Evolutionary conservation across 495 filamentous ascomycete genomes (phyloP), one percentile per base, ranked within the genome.

Genomic region (Lasiosphaeria hispida): DNA sequence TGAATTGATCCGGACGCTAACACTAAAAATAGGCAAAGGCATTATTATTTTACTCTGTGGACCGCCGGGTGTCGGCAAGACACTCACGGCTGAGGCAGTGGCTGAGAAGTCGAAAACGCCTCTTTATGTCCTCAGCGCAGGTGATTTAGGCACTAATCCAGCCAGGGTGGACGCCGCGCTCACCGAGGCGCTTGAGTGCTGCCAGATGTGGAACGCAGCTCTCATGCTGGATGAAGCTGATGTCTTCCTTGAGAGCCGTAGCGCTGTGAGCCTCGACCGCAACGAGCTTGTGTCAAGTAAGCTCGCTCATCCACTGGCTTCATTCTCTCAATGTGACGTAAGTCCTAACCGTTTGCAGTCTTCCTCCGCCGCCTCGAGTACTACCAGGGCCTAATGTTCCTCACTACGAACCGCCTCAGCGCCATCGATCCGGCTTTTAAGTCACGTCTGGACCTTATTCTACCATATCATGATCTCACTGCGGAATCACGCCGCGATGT

Each of bases 21-120:
- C n/a, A n/a, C n/a, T n/a, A n/a, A n/a, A n/a, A n/a, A n/a, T n/a
- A 45, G 81, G 81, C 7, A 70, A 71, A 19, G 80, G 80, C 0
- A 65, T 82, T 8, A 73, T 79, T 8, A 69, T 75, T 8, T 68
- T 84, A 0, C 68, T 84, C 0, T 75, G 75, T 41, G 83, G 83
- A 0, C 63, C 62, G 1, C 80, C 82, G 0, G 82, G 80, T 1
- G 72, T 76, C 4, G 80, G 81, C 1, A 84, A 85, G 60, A 84
- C 82, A 2, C 58, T 79, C 0, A 85, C 82, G 0, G 81, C 80
- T 3, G 72, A 77, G 50, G 59, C 69, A 7, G 63, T 80, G 2
- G 74, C 80, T 0, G 77, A 81, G 43, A 57, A 52, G 11, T 17
- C 51, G 18, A 17, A 50, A 7, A 34, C 17, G 3, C 61, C 64